Conservation (phyloP, 2,329 filamentous ascomycete species). For the Purpureocillium takamizusanense region DNA sequence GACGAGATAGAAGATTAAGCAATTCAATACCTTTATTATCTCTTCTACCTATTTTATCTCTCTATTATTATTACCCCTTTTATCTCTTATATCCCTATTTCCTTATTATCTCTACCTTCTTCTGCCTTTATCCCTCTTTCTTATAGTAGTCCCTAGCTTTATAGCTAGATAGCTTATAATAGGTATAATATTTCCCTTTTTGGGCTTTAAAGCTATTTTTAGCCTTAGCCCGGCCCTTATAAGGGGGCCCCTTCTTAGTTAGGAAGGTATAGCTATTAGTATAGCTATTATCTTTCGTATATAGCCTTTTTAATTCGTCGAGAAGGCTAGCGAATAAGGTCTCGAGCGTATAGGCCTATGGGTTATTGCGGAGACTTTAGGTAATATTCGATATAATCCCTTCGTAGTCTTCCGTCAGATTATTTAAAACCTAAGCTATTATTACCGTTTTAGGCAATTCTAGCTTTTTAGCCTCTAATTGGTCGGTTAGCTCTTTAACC, state of each 20-base stretch:
- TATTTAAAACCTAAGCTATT: not conserved
- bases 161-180: not conserved
- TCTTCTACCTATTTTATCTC: too few species aligned
- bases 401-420: too few species aligned
- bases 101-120: too few species aligned
- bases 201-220: not conserved
- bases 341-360: not conserved
- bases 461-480: not conserved
- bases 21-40: too few species aligned
- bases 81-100: too few species aligned
- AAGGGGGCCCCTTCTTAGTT: not conserved
- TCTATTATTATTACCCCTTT: too few species aligned
- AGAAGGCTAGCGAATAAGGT: not conserved
- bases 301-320: not conserved
- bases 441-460: not conserved
- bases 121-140: too few species aligned
- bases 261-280: not conserved
- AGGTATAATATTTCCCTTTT: not conserved
- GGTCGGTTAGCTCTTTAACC: not conserved
- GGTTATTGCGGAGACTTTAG: too few species aligned
- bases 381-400: too few species aligned
- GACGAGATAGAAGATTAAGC: too few species aligned
- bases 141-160: not conserved
- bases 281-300: not conserved
- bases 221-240: not conserved